Evolutionary conservation across 1,284 basidiomycete species (phyloP), one percentile per base, ranked within the genome.

Genomic region (Pyrrhoderma lamaoense): DNA sequence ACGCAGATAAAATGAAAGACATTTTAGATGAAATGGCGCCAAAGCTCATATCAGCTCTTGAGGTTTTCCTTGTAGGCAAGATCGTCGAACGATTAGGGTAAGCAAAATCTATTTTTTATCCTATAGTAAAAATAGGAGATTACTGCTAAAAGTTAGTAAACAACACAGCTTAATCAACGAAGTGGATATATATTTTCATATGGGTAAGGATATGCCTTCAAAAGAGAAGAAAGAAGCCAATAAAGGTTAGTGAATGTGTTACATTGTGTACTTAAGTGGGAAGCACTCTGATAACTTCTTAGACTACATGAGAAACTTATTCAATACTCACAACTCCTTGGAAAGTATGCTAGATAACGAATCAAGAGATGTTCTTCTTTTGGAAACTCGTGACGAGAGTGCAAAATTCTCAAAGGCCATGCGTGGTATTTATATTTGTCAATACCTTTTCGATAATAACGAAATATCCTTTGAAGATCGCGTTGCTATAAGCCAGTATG

Each of bases 61-160:
- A 55, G 14, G 31, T 44, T 5, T 34, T 43, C 4, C 44, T 61
- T 7, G 50, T 59, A 18, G 39, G 34, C 7, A 36, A 49, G 3
- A 47, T 59, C 3, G 14, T 54, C 0, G 34, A 18, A 2, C 9
- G 39, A 5, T 61, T 50, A 23, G 58, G 56, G 60, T 61, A 37
- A 3, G 58, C 53, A 21, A 19, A 40, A 5, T 21, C 38, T 16
- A 8, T 46, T 31, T 38, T 3, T 4, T 23, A 14, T 16, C 2
- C 27, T 13, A 19, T 8, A 21, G n/a, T 7, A n/a, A 25, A 25
- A 4, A 22, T 34, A 50, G 49, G n/a, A 45, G 39, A 22, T 35
- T 50, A n/a, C n/a, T n/a, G n/a, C n/a, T n/a, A n/a, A n/a, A n/a
- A n/a, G n/a, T n/a, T n/a, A n/a, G n/a, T n/a, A n/a, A n/a, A n/a